phyloP scores from a whole-genome alignment of 805 yeast species.

The Candida silvicultrix region DNA sequence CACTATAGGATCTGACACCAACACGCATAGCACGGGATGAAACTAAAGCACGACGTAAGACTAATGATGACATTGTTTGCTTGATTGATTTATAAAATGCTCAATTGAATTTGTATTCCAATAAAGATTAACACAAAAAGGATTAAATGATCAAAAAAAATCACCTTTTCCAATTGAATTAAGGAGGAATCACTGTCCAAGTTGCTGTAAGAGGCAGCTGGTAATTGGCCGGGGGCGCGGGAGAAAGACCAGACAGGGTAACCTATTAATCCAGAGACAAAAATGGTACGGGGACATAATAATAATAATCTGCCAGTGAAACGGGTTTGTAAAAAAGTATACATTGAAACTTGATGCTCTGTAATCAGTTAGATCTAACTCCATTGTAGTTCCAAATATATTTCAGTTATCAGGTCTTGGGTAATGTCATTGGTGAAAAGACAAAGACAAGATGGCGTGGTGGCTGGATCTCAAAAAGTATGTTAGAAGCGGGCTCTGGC shows the following conservation, averaged over 20 bases:
- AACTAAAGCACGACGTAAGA: slow-evolving; percentile 33
- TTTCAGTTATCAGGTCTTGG: too few relatives aligned
- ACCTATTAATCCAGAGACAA: neutral
- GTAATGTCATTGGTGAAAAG: slow-evolving; percentile 32
- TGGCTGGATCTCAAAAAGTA: neutral
- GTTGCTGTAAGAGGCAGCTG: too few relatives aligned
- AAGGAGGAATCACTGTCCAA: too few relatives aligned
- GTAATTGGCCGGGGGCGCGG: neutral
- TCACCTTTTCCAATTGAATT: too few relatives aligned
- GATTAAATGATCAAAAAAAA: too few relatives aligned
- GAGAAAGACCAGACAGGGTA: neutral
- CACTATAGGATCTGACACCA: slow-evolving; percentile 32
- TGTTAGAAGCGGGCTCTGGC: too few relatives aligned
- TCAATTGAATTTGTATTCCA: too few relatives aligned
- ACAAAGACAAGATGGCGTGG: slow-evolving; percentile 16
- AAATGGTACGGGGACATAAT: neutral
- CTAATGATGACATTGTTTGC: slow-evolving; percentile 18
- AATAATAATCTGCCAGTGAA: slow-evolving; percentile 14
- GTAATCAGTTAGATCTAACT: too few relatives aligned
- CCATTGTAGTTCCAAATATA: too few relatives aligned
- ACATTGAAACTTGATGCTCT: neutral
- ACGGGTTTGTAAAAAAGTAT: neutral
- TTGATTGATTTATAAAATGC: neutral
- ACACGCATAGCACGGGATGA: slow-evolving; percentile 19
- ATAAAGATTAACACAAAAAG: too few relatives aligned